phyloP scores from a whole-genome alignment of 306 rosid species.

The Glycine latifolia region DNA sequence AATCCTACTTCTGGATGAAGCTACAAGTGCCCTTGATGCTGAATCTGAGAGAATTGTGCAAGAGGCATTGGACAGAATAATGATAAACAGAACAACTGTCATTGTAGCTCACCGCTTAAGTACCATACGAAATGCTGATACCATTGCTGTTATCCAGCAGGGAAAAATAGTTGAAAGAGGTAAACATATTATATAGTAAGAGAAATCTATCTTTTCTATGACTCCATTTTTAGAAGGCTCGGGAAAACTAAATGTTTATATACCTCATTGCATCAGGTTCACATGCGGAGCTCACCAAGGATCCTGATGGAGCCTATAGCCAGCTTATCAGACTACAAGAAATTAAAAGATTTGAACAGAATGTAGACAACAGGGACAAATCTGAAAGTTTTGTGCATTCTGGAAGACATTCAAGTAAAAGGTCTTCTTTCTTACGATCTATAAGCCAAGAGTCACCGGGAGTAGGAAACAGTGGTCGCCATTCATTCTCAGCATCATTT shows the following conservation, averaged over 20 bases:
- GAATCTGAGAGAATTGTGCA: conserved; percentile 77
- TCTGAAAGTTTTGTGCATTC: conserved; percentile 52
- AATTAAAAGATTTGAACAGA: conserved; percentile 46
- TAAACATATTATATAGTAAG: conserved; percentile 35
- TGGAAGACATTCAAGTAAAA: conserved; percentile 57
- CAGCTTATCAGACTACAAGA: conserved; percentile 74
- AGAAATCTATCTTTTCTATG: conserved; percentile 9
- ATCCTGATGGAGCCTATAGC: conserved; percentile 71
- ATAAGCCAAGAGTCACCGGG: conserved; percentile 61
- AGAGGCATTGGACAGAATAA: conserved; percentile 71
- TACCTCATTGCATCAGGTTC: conserved; percentile 55
- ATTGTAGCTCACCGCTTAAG: conserved; percentile 80
- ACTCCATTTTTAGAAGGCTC: background rate
- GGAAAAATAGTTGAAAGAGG: conserved; percentile 76
- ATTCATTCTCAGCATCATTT: conserved; percentile 44
- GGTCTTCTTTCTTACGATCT: conserved; percentile 57
- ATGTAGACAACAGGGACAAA: conserved; percentile 47
- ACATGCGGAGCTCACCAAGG: conserved; percentile 62
- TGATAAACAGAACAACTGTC: conserved; percentile 70
- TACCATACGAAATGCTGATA: conserved; percentile 66
- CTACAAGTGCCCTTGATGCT: conserved; percentile 70
- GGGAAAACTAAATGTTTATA: background rate
- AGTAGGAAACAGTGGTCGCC: conserved; percentile 58
- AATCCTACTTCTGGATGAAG: conserved; percentile 74
- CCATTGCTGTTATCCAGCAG: conserved; percentile 69